Base-by-base conservation (phyloP, 169 alveolate species). In the Blepharisma undulans region DNA sequence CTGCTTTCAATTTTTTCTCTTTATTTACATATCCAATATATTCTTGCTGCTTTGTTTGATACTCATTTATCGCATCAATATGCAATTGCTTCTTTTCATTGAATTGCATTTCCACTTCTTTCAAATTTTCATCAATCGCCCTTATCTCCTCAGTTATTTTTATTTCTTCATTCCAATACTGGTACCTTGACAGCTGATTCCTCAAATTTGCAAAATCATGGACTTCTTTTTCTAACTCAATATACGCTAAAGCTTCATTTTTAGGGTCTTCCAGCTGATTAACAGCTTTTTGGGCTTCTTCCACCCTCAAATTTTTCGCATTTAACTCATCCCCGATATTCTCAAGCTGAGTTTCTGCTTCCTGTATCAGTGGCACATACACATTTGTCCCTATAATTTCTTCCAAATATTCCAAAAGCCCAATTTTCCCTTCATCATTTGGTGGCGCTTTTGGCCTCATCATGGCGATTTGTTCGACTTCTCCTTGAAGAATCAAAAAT, bases 391-490 rank as follows among this genome's bases (percentile, higher is more conserved):
- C 99, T 32, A 99, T 99, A 25, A 99, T 98, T 71, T 99, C 99
- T 93, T 99, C 99, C 22, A 99, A 92, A 91, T 98, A 99, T 92
- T 99, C 99, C 32, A 99, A 95, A 30, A 99, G 95, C 7, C 99
- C 99, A 95, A 94, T 90, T 97, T 97, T 29, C 97, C 96, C 86
- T 27, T 92, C 82, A 19, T 80, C 90, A 78, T 90, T 90, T 27
- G 85, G 93, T 71, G 91, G 85, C 0, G 98, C 99, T 93, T 98
- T 99, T 29, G 99, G 99, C 84, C 98, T 98, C 99, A 99, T 99
- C 93, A 98, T 96, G 4, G 99, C 98, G 25, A 99, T 98, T 85
- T 98, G 98, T 92, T 99, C 99, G 27, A 99, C 99, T 92, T 99
- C 99, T 8, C 99, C 99, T 93, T 99, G 99, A 80, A 99, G 93